Percentiles rank a stretch among this genome's conserved stretches.
Evolutionary conservation across 352 stramenopile genomes (phyloP).

Genomic region (Phytophthora crassamura): DNA sequence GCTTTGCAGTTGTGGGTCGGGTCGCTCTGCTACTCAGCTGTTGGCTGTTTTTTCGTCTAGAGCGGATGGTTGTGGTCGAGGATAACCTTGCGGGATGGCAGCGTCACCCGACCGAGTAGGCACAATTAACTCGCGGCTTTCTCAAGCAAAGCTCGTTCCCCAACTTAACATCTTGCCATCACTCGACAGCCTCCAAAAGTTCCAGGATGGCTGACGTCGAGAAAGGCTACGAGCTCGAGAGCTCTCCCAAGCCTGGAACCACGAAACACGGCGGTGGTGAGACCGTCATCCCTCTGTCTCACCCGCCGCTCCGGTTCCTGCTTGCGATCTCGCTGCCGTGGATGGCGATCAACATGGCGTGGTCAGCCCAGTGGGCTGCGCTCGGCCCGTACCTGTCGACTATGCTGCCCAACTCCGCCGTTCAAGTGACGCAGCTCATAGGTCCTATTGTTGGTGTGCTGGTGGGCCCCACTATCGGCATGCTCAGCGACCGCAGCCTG

Average conservation of each 20-base stretch:
- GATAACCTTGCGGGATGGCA: slow-evolving; percentile 6
- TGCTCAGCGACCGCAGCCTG: slow-evolving; percentile 59
- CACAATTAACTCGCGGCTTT: neutral
- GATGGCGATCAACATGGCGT: slow-evolving; percentile 71
- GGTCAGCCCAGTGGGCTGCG: slow-evolving; percentile 64
- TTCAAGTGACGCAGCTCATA: slow-evolving; percentile 57
- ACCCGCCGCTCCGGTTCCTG: slow-evolving; percentile 51
- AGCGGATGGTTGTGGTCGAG: slow-evolving; percentile 5
- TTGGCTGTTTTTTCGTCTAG: slow-evolving; percentile 22
- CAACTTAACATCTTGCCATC: slow-evolving; percentile 33
- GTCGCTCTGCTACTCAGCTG: neutral
- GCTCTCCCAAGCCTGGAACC: slow-evolving; percentile 27
- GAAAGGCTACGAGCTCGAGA: slow-evolving; percentile 40
- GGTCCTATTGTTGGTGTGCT: slow-evolving; percentile 61
- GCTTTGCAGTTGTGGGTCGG: slow-evolving; percentile 21
- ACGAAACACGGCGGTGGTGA: slow-evolving; percentile 17
- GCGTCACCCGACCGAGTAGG: neutral
- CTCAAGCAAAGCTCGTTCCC: slow-evolving; percentile 16
- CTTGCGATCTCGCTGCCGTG: slow-evolving; percentile 60
- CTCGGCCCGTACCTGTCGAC: slow-evolving; percentile 62
- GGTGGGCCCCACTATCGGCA: slow-evolving; percentile 55
- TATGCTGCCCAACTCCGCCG: slow-evolving; percentile 54
- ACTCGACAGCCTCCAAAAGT: slow-evolving; percentile 14
- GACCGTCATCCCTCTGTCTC: slow-evolving; percentile 14
- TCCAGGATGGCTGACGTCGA: slow-evolving; percentile 31